phyloP scores from a whole-genome alignment of 192 early-diverging fungal genomes.

The Rhizophagus prolifer region DNA sequence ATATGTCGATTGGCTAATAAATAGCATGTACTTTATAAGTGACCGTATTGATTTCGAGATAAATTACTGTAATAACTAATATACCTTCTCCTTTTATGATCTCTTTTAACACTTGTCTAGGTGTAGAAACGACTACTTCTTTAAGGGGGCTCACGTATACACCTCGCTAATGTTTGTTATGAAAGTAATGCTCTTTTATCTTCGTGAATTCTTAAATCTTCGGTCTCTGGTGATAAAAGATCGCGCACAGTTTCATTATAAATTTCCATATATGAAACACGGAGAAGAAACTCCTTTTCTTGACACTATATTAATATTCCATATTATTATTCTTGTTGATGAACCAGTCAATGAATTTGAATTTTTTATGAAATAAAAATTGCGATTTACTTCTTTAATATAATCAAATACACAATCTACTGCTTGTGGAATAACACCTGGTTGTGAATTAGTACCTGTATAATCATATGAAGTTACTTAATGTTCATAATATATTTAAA shows the following conservation, averaged over 20 bases:
- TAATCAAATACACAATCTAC: constrained; percentile 77
- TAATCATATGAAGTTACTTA: background rate
- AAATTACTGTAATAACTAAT: background rate
- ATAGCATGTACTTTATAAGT: background rate
- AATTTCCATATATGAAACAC: constrained; percentile 98
- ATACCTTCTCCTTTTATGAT: constrained; percentile 73
- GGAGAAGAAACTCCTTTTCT: constrained; percentile 81
- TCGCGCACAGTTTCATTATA: constrained; percentile 96
- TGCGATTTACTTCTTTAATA: constrained; percentile 54
- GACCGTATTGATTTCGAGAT: background rate
- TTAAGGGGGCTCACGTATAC: constrained; percentile 72
- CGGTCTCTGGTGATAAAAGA: constrained; percentile 78
- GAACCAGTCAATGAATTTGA: no score
- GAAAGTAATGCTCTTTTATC: constrained; percentile 41
- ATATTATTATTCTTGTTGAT: background rate
- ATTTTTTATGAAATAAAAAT: background rate
- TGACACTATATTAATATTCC: constrained; percentile 42
- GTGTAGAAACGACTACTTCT: constrained; percentile 72
- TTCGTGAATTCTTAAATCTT: constrained; percentile 88
- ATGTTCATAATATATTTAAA: constrained; percentile 31
- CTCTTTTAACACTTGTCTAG: constrained; percentile 71
- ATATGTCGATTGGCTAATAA: constrained; percentile 72
- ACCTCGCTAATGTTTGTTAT: constrained; percentile 49
- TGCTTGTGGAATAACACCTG: constrained; percentile 75
- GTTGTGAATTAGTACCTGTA: constrained; percentile 68